These are phyloP conservation scores for Quercus lobata DNA, from an alignment of 331 rosid species.

Conservation along the genomic window DNA sequence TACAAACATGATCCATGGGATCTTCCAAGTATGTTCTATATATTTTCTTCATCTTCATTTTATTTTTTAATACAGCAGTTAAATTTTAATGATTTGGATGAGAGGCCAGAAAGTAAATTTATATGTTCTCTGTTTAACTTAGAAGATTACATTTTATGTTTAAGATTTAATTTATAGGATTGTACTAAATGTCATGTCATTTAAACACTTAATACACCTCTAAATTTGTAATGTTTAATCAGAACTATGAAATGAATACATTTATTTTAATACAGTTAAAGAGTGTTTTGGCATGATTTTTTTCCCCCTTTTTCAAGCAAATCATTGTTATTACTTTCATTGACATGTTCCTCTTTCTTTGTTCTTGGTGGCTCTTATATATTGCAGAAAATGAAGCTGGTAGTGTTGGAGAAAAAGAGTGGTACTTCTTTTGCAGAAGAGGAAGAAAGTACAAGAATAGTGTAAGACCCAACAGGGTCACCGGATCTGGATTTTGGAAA, in stretches of 20 bases:
- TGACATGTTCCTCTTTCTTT: neutral
- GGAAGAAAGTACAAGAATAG: constrained; percentile 84
- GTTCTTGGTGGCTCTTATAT: neutral
- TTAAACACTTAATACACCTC: no score
- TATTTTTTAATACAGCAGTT: neutral
- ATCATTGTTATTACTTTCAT: neutral
- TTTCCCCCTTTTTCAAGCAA: neutral
- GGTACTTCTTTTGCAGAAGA: constrained; percentile 71
- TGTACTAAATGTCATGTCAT: no score
- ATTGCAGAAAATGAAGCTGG: constrained; percentile 23
- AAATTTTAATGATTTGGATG: neutral
- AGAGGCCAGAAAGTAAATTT: neutral
- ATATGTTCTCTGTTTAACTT: no score
- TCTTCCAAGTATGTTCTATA: constrained; percentile 70
- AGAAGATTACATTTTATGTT: no score
- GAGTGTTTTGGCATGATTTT: no score
- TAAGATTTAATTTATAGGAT: no score
- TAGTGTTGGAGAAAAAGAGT: constrained; percentile 51
- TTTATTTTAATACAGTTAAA: no score
- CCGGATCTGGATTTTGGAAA: constrained; percentile 80
- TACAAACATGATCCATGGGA: constrained; percentile 97
- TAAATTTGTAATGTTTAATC: no score
- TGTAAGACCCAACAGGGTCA: constrained; percentile 72
- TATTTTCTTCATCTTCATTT: neutral
- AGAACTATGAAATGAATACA: no score